Conservation (phyloP, 305 asterid species). For the Solanum aculeatissimum region DNA sequence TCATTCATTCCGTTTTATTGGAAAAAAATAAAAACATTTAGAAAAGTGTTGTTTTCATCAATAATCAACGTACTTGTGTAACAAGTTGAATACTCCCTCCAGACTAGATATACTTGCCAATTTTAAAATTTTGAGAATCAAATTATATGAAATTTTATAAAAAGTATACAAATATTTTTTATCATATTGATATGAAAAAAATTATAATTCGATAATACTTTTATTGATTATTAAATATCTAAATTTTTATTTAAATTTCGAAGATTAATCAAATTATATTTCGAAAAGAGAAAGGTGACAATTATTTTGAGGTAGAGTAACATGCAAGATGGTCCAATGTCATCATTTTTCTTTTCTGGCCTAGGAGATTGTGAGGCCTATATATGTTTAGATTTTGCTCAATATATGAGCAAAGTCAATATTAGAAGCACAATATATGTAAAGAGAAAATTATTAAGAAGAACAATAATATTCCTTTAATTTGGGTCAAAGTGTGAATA, state of each 20-base stretch:
- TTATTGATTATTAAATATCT: accelerated
- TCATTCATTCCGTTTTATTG: not conserved
- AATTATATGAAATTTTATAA: not conserved
- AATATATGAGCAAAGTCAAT: not conserved
- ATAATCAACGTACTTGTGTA: not conserved
- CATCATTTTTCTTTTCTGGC: not conserved
- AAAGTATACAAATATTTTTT: not conserved
- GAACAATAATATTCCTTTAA: not conserved
- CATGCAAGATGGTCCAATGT: not conserved
- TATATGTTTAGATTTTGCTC: not conserved
- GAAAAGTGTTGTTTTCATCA: not conserved
- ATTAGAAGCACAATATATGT: not conserved
- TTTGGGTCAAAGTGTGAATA: not conserved
- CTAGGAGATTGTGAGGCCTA: not conserved
- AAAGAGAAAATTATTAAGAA: not conserved
- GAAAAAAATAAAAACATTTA: not conserved
- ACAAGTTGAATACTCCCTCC: not conserved
- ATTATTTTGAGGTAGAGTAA: not conserved
- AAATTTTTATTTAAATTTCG: too few species aligned
- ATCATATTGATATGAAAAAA: not conserved
- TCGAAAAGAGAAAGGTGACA: not conserved
- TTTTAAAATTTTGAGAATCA: not conserved
- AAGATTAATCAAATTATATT: not conserved
- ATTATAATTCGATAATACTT: not conserved
- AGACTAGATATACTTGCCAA: not conserved